Percentiles rank a stretch among this genome's conserved stretches.
phyloP scores from a whole-genome alignment of 1,284 basidiomycete species.

The Austroboletus novae-zelandiae region DNA sequence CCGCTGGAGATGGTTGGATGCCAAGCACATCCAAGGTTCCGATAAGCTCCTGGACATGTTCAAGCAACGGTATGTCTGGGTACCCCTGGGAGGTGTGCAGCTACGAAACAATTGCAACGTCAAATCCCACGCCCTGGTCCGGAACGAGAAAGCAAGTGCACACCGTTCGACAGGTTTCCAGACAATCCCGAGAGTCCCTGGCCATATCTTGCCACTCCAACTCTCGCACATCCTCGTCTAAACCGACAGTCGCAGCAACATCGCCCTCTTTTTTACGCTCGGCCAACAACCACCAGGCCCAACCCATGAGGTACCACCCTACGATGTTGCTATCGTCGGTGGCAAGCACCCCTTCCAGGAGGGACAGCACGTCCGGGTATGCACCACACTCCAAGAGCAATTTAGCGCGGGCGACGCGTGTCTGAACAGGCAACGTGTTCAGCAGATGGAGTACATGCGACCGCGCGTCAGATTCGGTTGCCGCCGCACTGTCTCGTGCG shows the following conservation, averaged over 20 bases:
- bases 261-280: constrained; percentile 61
- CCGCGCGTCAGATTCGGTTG: constrained; percentile 4
- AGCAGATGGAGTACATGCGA: constrained; percentile 17
- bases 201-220: constrained; percentile 78
- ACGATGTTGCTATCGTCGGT: constrained; percentile 88
- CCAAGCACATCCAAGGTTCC: constrained; percentile 67
- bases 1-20: constrained; percentile 59
- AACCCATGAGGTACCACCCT: constrained; percentile 94
- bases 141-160: constrained; percentile 22
- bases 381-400: constrained; percentile 80
- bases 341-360: constrained; percentile 78
- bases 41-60: constrained; percentile 77
- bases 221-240: constrained; percentile 44
- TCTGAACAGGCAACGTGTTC: constrained; percentile 74
- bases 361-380: constrained; percentile 63
- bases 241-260: constrained; percentile 28
- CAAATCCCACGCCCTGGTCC: not conserved
- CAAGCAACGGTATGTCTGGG: constrained; percentile 75
- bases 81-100: constrained; percentile 72
- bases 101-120: constrained; percentile 37
- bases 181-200: constrained; percentile 75
- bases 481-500: not conserved
- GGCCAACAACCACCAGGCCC: constrained; percentile 84
- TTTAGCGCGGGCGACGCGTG: constrained; percentile 75
- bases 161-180: constrained; percentile 81